These are phyloP conservation scores for Phylloporus gajari DNA, from an alignment of 1,284 basidiomycete species.

Conservation along the genomic window DNA sequence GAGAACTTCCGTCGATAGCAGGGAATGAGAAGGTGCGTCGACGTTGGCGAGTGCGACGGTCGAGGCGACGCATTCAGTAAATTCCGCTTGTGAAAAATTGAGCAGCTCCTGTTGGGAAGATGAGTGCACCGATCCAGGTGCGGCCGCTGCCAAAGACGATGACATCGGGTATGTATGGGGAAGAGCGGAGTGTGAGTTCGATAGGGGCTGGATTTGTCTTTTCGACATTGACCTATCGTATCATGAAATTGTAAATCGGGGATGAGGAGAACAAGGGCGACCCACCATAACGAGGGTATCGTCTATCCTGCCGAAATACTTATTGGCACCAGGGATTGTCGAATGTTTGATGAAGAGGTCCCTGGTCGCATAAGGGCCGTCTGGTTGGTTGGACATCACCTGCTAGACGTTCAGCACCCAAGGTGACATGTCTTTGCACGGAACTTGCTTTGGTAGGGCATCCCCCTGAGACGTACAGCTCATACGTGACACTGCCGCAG, in stretches of 20 bases:
- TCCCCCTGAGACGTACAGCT: conserved; percentile 64
- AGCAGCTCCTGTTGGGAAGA: conserved; percentile 62
- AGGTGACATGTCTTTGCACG: background rate
- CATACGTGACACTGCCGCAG: conserved; percentile 57
- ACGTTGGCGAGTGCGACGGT: conserved; percentile 61
- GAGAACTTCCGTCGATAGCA: conserved; percentile 62
- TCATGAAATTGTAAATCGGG: background rate
- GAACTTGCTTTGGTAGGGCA: conserved; percentile 61
- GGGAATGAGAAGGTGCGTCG: conserved; percentile 63
- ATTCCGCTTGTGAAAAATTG: conserved; percentile 51
- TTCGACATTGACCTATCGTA: conserved; percentile 54
- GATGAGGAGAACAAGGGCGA: background rate
- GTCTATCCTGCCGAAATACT: conserved; percentile 69
- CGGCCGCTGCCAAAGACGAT: conserved; percentile 69
- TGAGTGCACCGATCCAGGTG: conserved; percentile 63
- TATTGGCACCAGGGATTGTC: conserved; percentile 54
- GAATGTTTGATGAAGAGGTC: conserved; percentile 65
- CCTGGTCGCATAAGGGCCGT: conserved; percentile 68
- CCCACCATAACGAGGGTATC: conserved; percentile 61
- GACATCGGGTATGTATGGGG: conserved; percentile 56
- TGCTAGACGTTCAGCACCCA: conserved; percentile 14
- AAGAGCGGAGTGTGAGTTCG: conserved; percentile 54
- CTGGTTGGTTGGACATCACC: conserved; percentile 62
- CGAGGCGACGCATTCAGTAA: conserved; percentile 56
- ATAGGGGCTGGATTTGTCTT: conserved; percentile 67